A percentile compares a stretch with the other conserved stretches of the same genome.
phyloP scores from a whole-genome alignment of 768 basidiomycete genomes.

The Mycena floridula region DNA sequence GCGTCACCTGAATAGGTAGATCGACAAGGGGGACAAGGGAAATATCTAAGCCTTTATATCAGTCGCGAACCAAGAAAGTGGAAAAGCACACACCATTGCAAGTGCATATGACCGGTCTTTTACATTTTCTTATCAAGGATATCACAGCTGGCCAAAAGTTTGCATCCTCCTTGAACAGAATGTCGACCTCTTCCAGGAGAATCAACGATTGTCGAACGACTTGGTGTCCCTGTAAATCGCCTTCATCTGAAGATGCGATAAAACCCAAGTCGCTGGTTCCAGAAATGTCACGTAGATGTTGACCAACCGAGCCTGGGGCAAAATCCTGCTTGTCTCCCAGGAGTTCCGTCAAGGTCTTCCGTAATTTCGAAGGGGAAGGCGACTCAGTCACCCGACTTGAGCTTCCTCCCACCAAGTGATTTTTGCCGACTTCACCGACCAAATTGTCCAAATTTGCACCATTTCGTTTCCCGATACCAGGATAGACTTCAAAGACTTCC shows the following conservation, averaged over 20 bases:
- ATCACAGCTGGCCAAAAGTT: slow-evolving; percentile 85
- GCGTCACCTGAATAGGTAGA: slow-evolving; percentile 70
- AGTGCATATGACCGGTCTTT: slow-evolving; percentile 87
- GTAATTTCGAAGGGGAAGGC: neutral
- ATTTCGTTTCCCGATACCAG: slow-evolving; percentile 87
- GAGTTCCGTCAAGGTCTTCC: neutral
- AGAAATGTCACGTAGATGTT: neutral
- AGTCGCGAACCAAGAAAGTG: slow-evolving; percentile 6
- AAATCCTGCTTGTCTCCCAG: neutral
- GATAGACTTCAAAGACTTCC: slow-evolving; percentile 96
- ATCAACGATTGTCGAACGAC: slow-evolving; percentile 77
- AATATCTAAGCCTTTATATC: slow-evolving; percentile 42
- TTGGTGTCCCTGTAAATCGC: slow-evolving; percentile 14
- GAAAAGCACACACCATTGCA: slow-evolving; percentile 71
- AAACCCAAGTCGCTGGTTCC: neutral
- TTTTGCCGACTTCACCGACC: slow-evolving; percentile 90
- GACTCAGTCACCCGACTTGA: slow-evolving; percentile 14
- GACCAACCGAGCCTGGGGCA: neutral
- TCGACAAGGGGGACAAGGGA: slow-evolving; percentile 64
- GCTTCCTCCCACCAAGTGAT: slow-evolving; percentile 78
- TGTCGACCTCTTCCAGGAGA: slow-evolving; percentile 92
- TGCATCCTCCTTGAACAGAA: slow-evolving; percentile 80
- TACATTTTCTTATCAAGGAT: slow-evolving; percentile 75
- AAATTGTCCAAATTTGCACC: slow-evolving; percentile 71
- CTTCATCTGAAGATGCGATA: neutral